Percentiles rank a stretch among this genome's conserved stretches.
phyloP scores from a whole-genome alignment of 768 basidiomycete species.

The Boletus sp. region DNA sequence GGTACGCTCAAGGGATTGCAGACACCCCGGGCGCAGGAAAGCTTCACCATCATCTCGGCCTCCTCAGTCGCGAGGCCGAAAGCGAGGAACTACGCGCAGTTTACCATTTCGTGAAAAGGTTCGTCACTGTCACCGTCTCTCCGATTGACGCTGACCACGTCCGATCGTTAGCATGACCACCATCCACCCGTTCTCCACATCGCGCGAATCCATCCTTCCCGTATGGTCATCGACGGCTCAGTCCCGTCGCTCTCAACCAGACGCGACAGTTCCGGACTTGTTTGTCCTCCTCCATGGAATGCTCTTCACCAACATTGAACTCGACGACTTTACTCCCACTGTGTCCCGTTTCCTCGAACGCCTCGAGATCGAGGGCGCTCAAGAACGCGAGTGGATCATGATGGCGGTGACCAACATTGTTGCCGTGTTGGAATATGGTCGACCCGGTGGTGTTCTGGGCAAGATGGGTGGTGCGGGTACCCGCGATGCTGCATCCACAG shows the following conservation, averaged over 20 bases:
- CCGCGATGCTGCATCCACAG: slow-evolving; percentile 34
- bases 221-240: slow-evolving; percentile 75
- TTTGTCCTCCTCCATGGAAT: slow-evolving; percentile 95
- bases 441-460: slow-evolving; percentile 64
- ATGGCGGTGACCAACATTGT: slow-evolving; percentile 87
- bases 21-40: slow-evolving; percentile 94
- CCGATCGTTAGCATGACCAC: slow-evolving; percentile 71
- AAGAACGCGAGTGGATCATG: slow-evolving; percentile 93
- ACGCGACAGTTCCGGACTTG: slow-evolving; percentile 68
- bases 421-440: slow-evolving; percentile 85
- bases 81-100: slow-evolving; percentile 79
- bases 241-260: slow-evolving; percentile 68
- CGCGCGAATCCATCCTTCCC: slow-evolving; percentile 84
- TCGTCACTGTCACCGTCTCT: slow-evolving; percentile 15
- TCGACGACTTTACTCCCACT: slow-evolving; percentile 84
- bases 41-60: slow-evolving; percentile 89
- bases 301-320: slow-evolving; percentile 92
- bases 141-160: slow-evolving; percentile 4
- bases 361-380: slow-evolving; percentile 73
- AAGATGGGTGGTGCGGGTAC: slow-evolving; percentile 50
- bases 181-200: slow-evolving; percentile 79
- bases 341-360: slow-evolving; percentile 86
- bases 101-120: slow-evolving; percentile 97
- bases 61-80: slow-evolving; percentile 80
- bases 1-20: slow-evolving; percentile 85